phyloP scores from a whole-genome alignment of 768 basidiomycete genomes.

The Naganishia randhawae region DNA sequence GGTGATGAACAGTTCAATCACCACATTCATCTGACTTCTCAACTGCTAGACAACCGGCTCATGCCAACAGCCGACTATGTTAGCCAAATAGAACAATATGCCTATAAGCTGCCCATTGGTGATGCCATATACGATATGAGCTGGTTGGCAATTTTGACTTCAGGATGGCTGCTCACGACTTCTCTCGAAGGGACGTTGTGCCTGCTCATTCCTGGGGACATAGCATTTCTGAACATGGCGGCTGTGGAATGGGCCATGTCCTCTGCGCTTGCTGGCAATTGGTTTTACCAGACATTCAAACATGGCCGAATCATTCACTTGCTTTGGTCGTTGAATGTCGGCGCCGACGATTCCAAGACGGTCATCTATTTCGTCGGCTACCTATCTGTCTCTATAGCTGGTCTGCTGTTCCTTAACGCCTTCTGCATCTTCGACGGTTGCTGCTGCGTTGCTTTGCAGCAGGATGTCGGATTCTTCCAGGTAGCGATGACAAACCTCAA shows the following conservation, averaged over 20 bases:
- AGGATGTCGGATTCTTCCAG: background rate
- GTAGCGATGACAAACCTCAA: background rate
- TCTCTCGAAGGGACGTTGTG: background rate
- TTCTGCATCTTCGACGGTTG: conserved; percentile 2
- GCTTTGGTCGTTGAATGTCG: background rate
- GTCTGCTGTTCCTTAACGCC: conserved; percentile 16
- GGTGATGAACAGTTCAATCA: background rate
- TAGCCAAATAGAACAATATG: background rate
- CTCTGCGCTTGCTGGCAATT: conserved; percentile 1
- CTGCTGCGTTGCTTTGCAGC: background rate
- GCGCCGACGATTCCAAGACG: background rate
- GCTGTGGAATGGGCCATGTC: conserved; percentile 7
- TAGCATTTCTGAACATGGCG: background rate
- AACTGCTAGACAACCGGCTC: background rate
- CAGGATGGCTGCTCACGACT: conserved; percentile 7
- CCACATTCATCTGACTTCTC: background rate
- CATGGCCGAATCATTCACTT: background rate
- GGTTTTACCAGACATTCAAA: background rate
- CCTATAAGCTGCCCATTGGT: background rate
- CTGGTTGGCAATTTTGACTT: background rate
- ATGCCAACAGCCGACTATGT: background rate
- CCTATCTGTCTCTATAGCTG: background rate
- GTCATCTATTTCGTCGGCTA: background rate
- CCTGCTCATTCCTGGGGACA: background rate
- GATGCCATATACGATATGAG: conserved; percentile 5